Evolutionary conservation across 495 filamentous ascomycete species (phyloP), one percentile per base, ranked within the genome.

Genomic region (Daldinia childiae): DNA sequence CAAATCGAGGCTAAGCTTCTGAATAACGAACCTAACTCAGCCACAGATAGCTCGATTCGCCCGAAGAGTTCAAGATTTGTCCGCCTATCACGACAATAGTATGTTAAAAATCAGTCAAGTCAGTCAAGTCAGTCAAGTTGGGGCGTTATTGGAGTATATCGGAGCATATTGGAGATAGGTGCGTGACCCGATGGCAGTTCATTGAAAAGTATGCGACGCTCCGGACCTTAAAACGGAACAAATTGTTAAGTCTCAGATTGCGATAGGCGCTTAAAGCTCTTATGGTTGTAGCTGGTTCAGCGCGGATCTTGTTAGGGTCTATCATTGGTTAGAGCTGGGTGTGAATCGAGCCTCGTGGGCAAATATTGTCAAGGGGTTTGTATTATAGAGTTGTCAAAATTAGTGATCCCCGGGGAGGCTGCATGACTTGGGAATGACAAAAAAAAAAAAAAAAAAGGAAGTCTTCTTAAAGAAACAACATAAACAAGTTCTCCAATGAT

Each of bases 371-470:
- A 74, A 75, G 76, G 74, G 60, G 61, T 52, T 58, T 72, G 76
- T 73, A 76, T 72, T 76, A 76, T 74, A 74, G 68, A 71, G 68
- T 66, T 78, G 62, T 65, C 66, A 64, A 64, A 74, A 66, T 71
- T 73, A 67, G 63, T 50, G 71, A 71, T 67, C 62, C 43, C 43
- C 57, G 55, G 62, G 64, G 65, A 48, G 62, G 71, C 62, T 74
- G 72, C 72, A 74, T 74, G 62, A 71, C 67, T 30, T 74, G 72
- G 72, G 72, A 74, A 54, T 56, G 41, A 45, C 52, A 57, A 48
- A 21, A 45, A 36, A 59, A 63, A 59, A 38, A 50, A 48, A 57
- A 24, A 43, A 43, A 1, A 59, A 63, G 59, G 41, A 41, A 55
- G 54, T 29, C 36, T 62, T 38, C 15, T 19, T 65, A 73, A 62